Evolutionary conservation across 225 moss, liverwort and hornwort genomes (phyloP).

Genomic region (Anthoceros angustus): DNA sequence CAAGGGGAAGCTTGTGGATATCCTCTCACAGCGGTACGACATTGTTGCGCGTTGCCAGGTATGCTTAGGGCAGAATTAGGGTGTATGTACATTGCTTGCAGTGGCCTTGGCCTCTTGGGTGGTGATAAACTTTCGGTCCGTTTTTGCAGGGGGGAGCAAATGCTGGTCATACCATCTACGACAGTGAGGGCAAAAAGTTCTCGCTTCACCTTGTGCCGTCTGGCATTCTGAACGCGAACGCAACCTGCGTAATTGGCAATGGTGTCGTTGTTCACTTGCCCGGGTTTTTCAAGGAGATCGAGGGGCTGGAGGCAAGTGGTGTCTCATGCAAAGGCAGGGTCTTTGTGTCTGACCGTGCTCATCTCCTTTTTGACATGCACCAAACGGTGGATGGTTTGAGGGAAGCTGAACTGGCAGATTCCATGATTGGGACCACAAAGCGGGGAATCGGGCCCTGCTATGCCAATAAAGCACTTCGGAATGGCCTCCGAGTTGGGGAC

Average conservation of each 20-base stretch:
- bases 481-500: slow-evolving; percentile 83
- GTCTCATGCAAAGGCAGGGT: slow-evolving; percentile 67
- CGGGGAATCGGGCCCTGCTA: slow-evolving; percentile 96
- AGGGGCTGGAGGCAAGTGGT: slow-evolving; percentile 49
- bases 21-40: slow-evolving; percentile 77
- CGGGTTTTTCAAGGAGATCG: slow-evolving; percentile 85
- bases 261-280: slow-evolving; percentile 95
- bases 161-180: slow-evolving; percentile 96
- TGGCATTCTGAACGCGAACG: slow-evolving; percentile 74
- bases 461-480: slow-evolving; percentile 85
- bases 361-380: slow-evolving; percentile 71
- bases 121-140: not conserved
- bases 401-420: slow-evolving; percentile 67
- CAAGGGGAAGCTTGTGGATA: slow-evolving; percentile 92
- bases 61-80: slow-evolving; percentile 5
- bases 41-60: slow-evolving; percentile 95
- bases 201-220: slow-evolving; percentile 92
- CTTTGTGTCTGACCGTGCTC: slow-evolving; percentile 88
- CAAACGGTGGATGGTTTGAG: slow-evolving; percentile 65
- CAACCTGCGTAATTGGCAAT: slow-evolving; percentile 84
- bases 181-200: slow-evolving; percentile 77
- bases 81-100: not conserved
- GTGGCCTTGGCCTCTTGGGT: no score
- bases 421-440: slow-evolving; percentile 95
- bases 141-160: slow-evolving; percentile 81